Evolutionary conservation across 2,329 filamentous ascomycete genomes (phyloP), one percentile per base, ranked within the genome.

Genomic region (Pyrenophora tritici-repentis): DNA sequence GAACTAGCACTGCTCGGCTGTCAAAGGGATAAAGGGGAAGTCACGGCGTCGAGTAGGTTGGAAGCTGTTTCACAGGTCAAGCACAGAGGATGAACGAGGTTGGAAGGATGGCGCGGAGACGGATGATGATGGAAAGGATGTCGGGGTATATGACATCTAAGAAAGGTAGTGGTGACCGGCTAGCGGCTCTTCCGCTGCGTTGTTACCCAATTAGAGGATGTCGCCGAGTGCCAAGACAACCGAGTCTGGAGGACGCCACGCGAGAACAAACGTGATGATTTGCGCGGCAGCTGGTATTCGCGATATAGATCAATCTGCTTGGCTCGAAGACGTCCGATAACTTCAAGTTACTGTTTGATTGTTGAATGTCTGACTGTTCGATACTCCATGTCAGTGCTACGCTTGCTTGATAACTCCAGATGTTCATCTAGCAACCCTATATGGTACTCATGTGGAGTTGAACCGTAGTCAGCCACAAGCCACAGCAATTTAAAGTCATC

Each of bases 121-220:
- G 16, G 18, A 20, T 48, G 16, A 22, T 37, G 37, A 53, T 48
- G 53, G 55, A 39, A 26, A 51, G 18, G n/a, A 14, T 38, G 36
- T 50, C 54, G 53, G 52, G 41, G 37, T 52, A 55, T 53, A 51
- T 58, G 53, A 53, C 59, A 53, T 49, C 40, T 55, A 45, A 50
- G 50, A 48, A 48, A 43, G 34, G 42, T 53, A 38, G 43, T 44
- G 31, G 43, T 55, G 42, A 43, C 37, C 50, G 59, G 61, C 51
- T 60, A 62, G 50, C 47, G 59, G 56, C 56, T 53, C 49, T 54
- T 60, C 48, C 56, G 59, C 13, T 10, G 50, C 43, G 20, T 50
- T 40, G 41, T 47, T 52, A 32, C 50, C 56, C 55, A 60, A 62
- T 51, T 40, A 52, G 48, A 59, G 17, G 13, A 22, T 53, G 47